Base-by-base conservation (phyloP, 306 rosid genomes). In the Styphnolobium japonicum region DNA sequence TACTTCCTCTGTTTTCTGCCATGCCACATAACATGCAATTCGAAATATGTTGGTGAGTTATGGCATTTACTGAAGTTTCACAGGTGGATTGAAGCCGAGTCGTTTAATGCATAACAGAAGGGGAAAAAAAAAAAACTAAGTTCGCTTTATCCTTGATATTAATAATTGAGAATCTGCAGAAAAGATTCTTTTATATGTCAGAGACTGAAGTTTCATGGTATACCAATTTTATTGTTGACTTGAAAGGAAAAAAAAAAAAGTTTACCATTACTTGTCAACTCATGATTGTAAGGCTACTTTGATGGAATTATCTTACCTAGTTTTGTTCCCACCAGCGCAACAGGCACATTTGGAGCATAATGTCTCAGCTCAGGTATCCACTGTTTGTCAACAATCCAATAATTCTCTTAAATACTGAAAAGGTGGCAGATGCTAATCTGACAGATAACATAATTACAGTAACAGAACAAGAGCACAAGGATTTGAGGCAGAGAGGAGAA, bases 311-410 rank as follows among this genome's bases (percentile, higher is more conserved):
- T 34, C 84, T 83, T 89, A 91, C 96, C 96, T 42, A 87, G 85
- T 78, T 91, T 91, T 73, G 96, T 91, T 74, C 96, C 96, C 74
- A 91, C 93, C 60, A 91, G 88, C 68, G 89, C 85, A 74, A 91
- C 62, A 66, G 97, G 94, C 68, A 91, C 94, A 60, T 85, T 88
- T 62, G 97, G 94, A 25, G 94, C 92, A 64, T 91, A 91, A 83
- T 91, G 94, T 80, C 85, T 86, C 63, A 91, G 86, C 83, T 91
- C 97, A 62, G 93, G 85, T 67, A 91, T 88, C 97, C 97, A 91
- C 94, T 91, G 87, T 36, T 49, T 12, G 83, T 27, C 63, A 80
- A 70, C 5, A 52, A 78, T 52, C 58, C 60, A 85, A 74, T 14
- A 21, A 61, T 40, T 25, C 8, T 63, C 45, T 33, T n/a, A 49